Evolutionary conservation across 1,284 basidiomycete genomes (phyloP), one percentile per base, ranked within the genome.

Genomic region (Golubevia pallescens): DNA sequence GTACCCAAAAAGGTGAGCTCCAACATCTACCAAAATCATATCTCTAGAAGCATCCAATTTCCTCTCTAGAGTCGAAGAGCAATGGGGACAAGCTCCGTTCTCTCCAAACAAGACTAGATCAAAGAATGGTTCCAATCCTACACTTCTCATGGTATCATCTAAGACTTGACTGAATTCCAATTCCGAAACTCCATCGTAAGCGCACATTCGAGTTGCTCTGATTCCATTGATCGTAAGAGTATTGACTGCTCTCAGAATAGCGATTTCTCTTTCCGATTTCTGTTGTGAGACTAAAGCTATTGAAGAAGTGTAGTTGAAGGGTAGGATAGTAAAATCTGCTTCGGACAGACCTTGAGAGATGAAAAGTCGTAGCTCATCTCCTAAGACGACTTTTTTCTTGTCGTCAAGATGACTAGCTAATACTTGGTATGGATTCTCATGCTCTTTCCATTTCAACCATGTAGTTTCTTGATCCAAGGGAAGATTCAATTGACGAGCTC

Each of bases 11-110:
- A 62, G 23, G 10, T 42, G 24, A n/a, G 52, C 61, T 13, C 61
- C 61, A 16, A 54, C 51, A 48, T 62, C 61, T 21, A 62, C 58
- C 2, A 62, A 57, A 20, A 62, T 57, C 21, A 62, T 57, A 16
- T 62, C 61, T 20, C 56, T 42, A 1, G 19, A 20, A 3, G 52
- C 52, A 6, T 28, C 51, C 13, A 62, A 21, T 42, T 20, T 57
- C 1, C 53, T 42, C 14, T 19, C 23, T 20, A 3, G 5, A 2
- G 24, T 57, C 23, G 52, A 20, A 13, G 21, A 14, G 14, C 61
- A 55, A 5, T 56, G 52, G 5, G 53, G 61, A 34, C 61, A 62
- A 23, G 61, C 51, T 10, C 13, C 21, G 5, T 42, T 42, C 19
- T 56, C 61, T 8, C 61, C 61, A 34, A 62, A 62, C 10, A 62